phyloP scores from a whole-genome alignment of 169 alveolate genomes.

The Cryptosporidium parvum region DNA sequence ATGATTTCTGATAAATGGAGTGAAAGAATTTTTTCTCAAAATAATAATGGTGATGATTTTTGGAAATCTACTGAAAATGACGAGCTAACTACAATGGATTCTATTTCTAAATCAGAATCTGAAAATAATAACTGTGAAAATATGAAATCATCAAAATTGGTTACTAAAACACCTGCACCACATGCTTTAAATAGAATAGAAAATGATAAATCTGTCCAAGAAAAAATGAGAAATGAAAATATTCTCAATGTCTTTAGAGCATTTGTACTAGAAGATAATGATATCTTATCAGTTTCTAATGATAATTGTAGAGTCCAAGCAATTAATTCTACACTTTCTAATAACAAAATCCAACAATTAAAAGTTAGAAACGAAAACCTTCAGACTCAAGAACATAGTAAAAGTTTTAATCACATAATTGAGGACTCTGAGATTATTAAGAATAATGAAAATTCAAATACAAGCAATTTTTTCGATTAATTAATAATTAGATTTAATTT shows the following conservation, averaged over 20 bases:
- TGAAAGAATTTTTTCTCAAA: constrained; percentile 36
- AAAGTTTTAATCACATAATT: background rate
- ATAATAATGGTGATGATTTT: constrained; percentile 12
- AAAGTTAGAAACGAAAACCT: background rate
- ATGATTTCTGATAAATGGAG: constrained; percentile 29
- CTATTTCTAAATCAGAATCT: background rate
- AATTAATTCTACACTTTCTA: constrained; percentile 2
- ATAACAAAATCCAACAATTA: background rate
- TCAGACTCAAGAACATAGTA: background rate
- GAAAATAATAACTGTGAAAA: background rate
- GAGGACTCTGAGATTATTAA: background rate
- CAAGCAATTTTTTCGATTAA: constrained; percentile 4
- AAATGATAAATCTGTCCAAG: background rate
- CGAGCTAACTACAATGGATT: background rate
- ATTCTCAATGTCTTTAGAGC: constrained; percentile 71
- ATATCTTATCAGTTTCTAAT: background rate
- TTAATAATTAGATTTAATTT: background rate
- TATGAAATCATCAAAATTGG: background rate
- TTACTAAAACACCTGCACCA: background rate
- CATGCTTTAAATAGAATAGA: background rate
- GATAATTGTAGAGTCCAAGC: background rate
- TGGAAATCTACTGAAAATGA: constrained; percentile 30
- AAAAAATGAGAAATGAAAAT: constrained; percentile 26
- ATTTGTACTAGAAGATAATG: constrained; percentile 45
- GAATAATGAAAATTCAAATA: constrained; percentile 34